Evolutionary conservation across 2,329 filamentous ascomycete species (phyloP).

Genomic region (Fusarium buxicola): DNA sequence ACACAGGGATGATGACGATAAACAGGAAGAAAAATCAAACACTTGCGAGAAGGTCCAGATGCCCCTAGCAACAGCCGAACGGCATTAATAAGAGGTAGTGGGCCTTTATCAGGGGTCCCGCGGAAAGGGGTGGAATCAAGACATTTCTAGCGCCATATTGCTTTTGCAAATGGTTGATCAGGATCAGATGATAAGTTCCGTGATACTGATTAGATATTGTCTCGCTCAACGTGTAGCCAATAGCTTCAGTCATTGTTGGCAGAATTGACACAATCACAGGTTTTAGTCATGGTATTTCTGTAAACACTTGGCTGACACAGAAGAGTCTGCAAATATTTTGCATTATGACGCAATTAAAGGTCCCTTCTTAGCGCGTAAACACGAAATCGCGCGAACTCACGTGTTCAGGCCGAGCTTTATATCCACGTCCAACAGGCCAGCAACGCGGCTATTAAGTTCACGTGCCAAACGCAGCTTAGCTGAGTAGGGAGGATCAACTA

Average conservation of each 20-base stretch:
- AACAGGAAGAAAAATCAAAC: constrained; percentile 1
- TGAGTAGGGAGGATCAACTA: too few species aligned
- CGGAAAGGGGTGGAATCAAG: constrained; percentile 35
- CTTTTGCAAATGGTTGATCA: constrained; percentile 14
- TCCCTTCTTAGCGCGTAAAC: not conserved
- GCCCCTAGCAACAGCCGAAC: constrained; percentile 19
- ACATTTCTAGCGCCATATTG: constrained; percentile 34
- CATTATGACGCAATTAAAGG: constrained; percentile 1
- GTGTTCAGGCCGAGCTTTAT: not conserved
- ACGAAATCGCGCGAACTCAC: constrained; percentile 8
- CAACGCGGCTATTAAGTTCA: too few species aligned
- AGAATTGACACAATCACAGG: too few species aligned
- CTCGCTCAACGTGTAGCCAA: not conserved
- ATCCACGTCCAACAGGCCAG: too few species aligned
- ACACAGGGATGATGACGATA: not conserved
- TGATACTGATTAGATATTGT: not conserved
- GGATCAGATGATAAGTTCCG: not conserved
- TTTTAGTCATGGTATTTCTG: too few species aligned
- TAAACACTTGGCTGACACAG: too few species aligned
- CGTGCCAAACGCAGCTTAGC: too few species aligned
- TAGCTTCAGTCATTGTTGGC: too few species aligned
- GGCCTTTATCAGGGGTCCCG: constrained; percentile 30
- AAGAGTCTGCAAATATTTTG: too few species aligned
- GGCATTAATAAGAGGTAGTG: too few species aligned
- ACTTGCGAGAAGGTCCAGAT: constrained; percentile 7